Conservation (phyloP, 805 yeast genomes). For the Candida schatavii region DNA sequence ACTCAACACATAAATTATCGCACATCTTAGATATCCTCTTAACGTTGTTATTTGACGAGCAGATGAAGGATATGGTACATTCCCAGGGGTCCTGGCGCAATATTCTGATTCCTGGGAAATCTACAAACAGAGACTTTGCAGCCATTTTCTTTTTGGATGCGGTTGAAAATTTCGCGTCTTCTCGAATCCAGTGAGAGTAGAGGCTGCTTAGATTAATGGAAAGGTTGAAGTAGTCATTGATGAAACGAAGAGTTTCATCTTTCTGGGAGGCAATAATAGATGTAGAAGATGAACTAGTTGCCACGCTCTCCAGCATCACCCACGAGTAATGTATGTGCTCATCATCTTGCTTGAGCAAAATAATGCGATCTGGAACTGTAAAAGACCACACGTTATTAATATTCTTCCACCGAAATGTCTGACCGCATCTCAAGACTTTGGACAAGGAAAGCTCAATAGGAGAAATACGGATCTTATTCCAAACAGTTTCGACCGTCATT, state of each 20-base stretch:
- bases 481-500: slow-evolving; percentile 24
- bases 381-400: slow-evolving; percentile 65
- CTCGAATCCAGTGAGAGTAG: slow-evolving; percentile 58
- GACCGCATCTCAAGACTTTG: slow-evolving; percentile 78
- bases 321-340: slow-evolving; percentile 49
- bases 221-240: slow-evolving; percentile 71
- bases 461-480: slow-evolving; percentile 21
- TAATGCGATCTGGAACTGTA: slow-evolving; percentile 54
- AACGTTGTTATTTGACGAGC: slow-evolving; percentile 94
- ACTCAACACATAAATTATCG: slow-evolving; percentile 65
- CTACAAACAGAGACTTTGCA: slow-evolving; percentile 27
- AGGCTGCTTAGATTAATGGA: slow-evolving; percentile 51
- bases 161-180: slow-evolving; percentile 48
- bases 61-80: slow-evolving; percentile 81
- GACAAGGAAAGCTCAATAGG: slow-evolving; percentile 53
- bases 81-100: slow-evolving; percentile 98
- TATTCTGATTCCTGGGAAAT: slow-evolving; percentile 73
- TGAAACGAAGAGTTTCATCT: slow-evolving; percentile 38
- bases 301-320: slow-evolving; percentile 20
- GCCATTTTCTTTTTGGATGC: slow-evolving; percentile 16
- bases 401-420: slow-evolving; percentile 78
- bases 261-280: slow-evolving; percentile 10
- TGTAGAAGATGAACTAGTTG: neutral
- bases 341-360: slow-evolving; percentile 63
- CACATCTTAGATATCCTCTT: slow-evolving; percentile 94